Percentiles rank a stretch among this genome's conserved stretches.
Conservation (phyloP, 495 filamentous ascomycete genomes). For the Penicillium odoratum region DNA sequence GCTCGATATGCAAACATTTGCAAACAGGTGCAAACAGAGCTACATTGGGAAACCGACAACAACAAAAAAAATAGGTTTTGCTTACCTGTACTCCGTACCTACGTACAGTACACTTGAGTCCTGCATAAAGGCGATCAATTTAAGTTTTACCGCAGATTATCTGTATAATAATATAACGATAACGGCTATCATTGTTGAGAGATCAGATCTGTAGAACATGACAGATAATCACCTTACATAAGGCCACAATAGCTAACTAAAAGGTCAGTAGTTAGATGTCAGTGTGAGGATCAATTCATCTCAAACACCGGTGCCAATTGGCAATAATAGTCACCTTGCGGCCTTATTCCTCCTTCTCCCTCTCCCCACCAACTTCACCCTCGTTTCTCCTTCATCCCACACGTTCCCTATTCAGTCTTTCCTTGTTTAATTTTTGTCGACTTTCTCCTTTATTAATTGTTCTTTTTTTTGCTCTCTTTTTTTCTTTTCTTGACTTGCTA, state of each 20-base stretch:
- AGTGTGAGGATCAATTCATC: conserved; percentile 4
- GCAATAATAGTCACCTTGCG: conserved; percentile 18
- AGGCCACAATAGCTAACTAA: background rate
- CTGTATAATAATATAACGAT: background rate
- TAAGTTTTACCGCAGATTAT: background rate
- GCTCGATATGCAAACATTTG: background rate
- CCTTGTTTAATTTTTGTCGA: conserved; percentile 10
- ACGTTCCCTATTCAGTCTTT: conserved; percentile 19
- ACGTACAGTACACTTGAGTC: background rate
- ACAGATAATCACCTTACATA: conserved; percentile 2
- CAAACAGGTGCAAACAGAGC: background rate
- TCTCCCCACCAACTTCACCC: conserved; percentile 15
- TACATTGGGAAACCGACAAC: background rate
- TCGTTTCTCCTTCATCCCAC: conserved; percentile 9
- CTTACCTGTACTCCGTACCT: background rate
- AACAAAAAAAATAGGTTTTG: background rate
- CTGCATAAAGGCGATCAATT: background rate
- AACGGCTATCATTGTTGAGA: background rate
- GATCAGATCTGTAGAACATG: background rate
- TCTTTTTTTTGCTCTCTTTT: conserved; percentile 14
- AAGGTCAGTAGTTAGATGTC: background rate
- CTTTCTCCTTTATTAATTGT: background rate
- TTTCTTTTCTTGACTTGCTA: conserved; percentile 16
- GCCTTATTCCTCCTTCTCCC: conserved; percentile 20
- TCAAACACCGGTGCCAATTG: conserved; percentile 26